Evolutionary conservation across 2,329 filamentous ascomycete species (phyloP), one percentile per base, ranked within the genome.

Genomic region (Orbilia oligospora): DNA sequence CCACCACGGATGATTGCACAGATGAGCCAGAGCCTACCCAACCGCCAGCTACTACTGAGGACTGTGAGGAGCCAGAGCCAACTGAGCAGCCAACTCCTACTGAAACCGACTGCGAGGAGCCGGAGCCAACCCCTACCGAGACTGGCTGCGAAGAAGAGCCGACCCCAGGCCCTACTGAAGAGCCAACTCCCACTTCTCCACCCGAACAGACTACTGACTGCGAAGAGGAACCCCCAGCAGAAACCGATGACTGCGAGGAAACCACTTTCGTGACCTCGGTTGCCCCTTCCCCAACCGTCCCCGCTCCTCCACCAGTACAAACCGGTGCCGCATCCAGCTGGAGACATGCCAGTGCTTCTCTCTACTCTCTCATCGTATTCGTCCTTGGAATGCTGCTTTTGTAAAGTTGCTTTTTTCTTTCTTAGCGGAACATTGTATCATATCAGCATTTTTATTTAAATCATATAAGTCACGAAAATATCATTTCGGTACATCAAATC

Each of bases 291-390:
- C 38, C 53, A 22, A 71, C 63, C 6, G 44, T 48, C 24, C 46
- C 53, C 18, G 41, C 63, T 24, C 61, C 73, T 16, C 67, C 67
- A 55, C 58, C 73, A 44, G 38, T 44, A 2, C 51, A 67, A 18
- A 71, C 73, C 12, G 73, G 73, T 22, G 61, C 73, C 20, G 73
- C 73, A 24, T 71, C 73, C 27, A 77, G 49, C 67, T 66, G 67
- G 61, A 71, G 41, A 24, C 56, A 70, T 49, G 48, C 41, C 12
- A 27, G 61, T 27, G 53, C 24, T 16, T 77, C 67, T 3, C n/a
- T 71, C n/a, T 67, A 55, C 53, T 67, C 73, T 64, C 48, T 71
- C 33, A 10, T 77, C 12, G 73, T 33, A 36, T 67, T 77, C 48
- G 27, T 53, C 18, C 58, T 68, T 20, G 67, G 61, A 12, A 51